phyloP scores from a whole-genome alignment of 2,329 filamentous ascomycete species.

The Grosmannia clavigera region DNA sequence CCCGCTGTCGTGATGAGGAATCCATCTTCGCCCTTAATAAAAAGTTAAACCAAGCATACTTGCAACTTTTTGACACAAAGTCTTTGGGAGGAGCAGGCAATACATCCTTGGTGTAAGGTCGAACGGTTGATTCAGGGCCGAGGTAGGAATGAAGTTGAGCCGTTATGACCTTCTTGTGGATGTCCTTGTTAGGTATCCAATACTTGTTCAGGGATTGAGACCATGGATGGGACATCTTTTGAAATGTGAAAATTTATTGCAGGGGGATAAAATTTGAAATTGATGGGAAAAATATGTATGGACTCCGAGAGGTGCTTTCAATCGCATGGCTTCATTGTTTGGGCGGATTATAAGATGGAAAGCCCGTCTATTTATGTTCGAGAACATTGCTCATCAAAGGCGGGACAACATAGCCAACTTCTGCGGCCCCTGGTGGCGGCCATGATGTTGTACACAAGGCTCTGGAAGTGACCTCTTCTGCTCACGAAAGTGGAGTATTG shows the following conservation, averaged over 20 bases:
- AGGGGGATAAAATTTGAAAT: not conserved
- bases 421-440: no score
- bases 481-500: no score
- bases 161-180: conserved; percentile 48
- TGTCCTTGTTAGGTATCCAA: conserved; percentile 48
- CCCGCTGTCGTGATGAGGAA: conserved; percentile 32
- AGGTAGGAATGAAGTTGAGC: conserved; percentile 46
- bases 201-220: conserved; percentile 39
- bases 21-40: conserved; percentile 45
- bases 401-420: no score
- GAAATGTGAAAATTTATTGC: not conserved
- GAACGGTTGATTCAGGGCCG: conserved; percentile 44
- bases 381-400: no score
- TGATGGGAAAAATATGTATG: no score
- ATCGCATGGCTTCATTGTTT: not conserved
- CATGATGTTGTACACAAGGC: no score
- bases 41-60: not conserved
- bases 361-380: not conserved
- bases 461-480: no score
- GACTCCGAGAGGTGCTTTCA: not conserved
- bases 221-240: conserved; percentile 20
- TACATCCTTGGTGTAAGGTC: conserved; percentile 45
- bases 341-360: not conserved
- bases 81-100: not conserved
- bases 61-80: conserved; percentile 1